Conservation (phyloP, 345 rosid genomes). For the Linum usitatissimum region DNA sequence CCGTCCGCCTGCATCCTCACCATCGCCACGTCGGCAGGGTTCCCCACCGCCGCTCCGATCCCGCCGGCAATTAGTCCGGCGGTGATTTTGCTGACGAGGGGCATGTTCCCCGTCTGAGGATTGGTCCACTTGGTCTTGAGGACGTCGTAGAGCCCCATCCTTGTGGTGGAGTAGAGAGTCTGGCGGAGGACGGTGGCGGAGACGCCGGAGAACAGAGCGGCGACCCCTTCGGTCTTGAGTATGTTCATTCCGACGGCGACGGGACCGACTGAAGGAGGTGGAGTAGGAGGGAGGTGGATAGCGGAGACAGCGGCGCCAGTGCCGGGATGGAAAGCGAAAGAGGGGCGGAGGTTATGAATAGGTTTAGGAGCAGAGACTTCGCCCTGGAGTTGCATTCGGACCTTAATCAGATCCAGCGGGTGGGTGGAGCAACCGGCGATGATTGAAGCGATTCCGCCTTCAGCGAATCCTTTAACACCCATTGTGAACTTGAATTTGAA, state of each 20-base stretch:
- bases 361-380: not conserved
- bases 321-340: not conserved
- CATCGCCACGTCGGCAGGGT: conserved; percentile 4
- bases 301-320: not conserved
- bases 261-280: not conserved
- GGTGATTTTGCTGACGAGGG: not conserved
- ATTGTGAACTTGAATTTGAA: not conserved
- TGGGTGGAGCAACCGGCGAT: conserved; percentile 3
- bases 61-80: conserved; percentile 5
- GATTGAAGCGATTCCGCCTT: conserved; percentile 3
- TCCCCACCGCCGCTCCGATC: not conserved
- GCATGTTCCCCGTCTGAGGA: not conserved
- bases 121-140: conserved; percentile 5
- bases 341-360: not conserved
- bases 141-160: conserved; percentile 2
- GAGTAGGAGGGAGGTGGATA: not conserved
- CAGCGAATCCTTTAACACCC: conserved; percentile 2
- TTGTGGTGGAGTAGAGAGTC: not conserved
- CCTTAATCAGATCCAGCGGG: conserved; percentile 3
- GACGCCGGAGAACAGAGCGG: conserved; percentile 1
- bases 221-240: not conserved
- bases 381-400: conserved; percentile 2
- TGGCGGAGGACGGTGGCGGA: conserved; percentile 5
- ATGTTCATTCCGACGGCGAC: conserved; percentile 5
- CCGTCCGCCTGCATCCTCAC: conserved; percentile 7